Conservation (phyloP, 1,284 basidiomycete species). For the Stygiomarasmius scandens region DNA sequence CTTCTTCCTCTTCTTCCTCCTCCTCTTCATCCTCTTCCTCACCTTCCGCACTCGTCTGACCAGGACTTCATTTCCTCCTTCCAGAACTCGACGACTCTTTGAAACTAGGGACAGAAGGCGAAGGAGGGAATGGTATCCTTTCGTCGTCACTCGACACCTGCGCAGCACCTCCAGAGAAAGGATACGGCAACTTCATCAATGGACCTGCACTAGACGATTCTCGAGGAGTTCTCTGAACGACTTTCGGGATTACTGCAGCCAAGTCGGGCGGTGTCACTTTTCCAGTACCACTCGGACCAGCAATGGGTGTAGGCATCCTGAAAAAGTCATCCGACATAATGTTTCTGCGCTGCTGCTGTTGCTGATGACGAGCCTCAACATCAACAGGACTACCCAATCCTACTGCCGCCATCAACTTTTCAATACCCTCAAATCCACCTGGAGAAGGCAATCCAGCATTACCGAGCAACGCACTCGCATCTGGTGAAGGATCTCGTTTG, state of each 20-base stretch:
- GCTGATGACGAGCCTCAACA: conserved; percentile 40
- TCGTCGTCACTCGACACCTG: conserved; percentile 57
- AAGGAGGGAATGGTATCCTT: conserved; percentile 70
- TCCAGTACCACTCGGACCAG: conserved; percentile 15
- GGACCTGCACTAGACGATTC: conserved; percentile 40
- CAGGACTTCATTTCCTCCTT: conserved; percentile 21
- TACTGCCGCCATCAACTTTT: conserved; percentile 70
- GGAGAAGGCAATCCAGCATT: conserved; percentile 19
- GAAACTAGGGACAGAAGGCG: conserved; percentile 41
- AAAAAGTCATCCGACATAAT: conserved; percentile 66
- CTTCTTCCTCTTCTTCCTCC: conserved; percentile 36
- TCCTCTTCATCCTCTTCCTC: conserved; percentile 33
- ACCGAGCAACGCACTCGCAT: conserved; percentile 7
- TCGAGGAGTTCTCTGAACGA: conserved; percentile 40
- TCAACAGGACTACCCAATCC: conserved; percentile 44
- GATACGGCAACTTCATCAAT: conserved; percentile 56
- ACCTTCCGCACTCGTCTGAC: conserved; percentile 35
- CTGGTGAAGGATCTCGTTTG: conserved; percentile 31
- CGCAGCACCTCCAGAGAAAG: conserved; percentile 47
- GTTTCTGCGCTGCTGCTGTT: conserved; percentile 45
- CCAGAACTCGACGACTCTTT: conserved; percentile 17
- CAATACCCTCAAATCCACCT: conserved; percentile 54
- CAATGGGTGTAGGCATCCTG: conserved; percentile 41
- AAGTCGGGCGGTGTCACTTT: conserved; percentile 36
- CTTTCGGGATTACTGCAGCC: conserved; percentile 46